Percentiles rank a stretch among this genome's conserved stretches.
phyloP scores from a whole-genome alignment of 192 early-diverging fungal species.

The Chytriomyces sp. region DNA sequence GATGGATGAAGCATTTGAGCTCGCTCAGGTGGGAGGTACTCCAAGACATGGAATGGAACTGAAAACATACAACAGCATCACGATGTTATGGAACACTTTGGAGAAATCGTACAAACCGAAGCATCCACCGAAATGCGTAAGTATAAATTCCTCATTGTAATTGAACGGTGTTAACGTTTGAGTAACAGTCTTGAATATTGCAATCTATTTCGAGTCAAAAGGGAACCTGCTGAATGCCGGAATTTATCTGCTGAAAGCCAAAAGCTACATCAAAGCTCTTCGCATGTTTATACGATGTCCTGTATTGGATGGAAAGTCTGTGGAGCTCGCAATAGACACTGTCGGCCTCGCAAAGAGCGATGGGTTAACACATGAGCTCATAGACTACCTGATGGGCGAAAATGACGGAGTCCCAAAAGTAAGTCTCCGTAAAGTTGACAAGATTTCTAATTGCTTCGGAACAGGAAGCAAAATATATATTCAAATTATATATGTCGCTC shows the following conservation, averaged over 20 bases:
- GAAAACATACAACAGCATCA: slow-evolving; percentile 39
- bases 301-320: slow-evolving; percentile 27
- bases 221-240: slow-evolving; percentile 47
- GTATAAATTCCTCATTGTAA: background rate
- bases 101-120: slow-evolving; percentile 50
- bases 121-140: slow-evolving; percentile 40
- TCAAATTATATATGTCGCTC: slow-evolving; percentile 64
- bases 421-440: slow-evolving; percentile 3
- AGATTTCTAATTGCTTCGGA: background rate
- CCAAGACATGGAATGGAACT: background rate
- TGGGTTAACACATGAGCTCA: slow-evolving; percentile 54
- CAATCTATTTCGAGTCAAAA: slow-evolving; percentile 51
- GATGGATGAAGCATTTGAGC: slow-evolving; percentile 58
- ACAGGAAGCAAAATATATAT: slow-evolving; percentile 62
- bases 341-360: slow-evolving; percentile 60
- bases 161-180: background rate
- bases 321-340: slow-evolving; percentile 57
- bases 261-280: slow-evolving; percentile 50
- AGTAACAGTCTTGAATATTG: slow-evolving; percentile 46
- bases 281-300: slow-evolving; percentile 47
- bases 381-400: slow-evolving; percentile 63
- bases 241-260: slow-evolving; percentile 47
- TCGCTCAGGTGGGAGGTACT: slow-evolving; percentile 42
- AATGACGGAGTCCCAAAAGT: slow-evolving; percentile 58
- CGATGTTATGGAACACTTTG: slow-evolving; percentile 59